These are phyloP conservation scores for Rhododendron griersonianum DNA, from an alignment of 148 eudicot species.

Conservation along the genomic window DNA sequence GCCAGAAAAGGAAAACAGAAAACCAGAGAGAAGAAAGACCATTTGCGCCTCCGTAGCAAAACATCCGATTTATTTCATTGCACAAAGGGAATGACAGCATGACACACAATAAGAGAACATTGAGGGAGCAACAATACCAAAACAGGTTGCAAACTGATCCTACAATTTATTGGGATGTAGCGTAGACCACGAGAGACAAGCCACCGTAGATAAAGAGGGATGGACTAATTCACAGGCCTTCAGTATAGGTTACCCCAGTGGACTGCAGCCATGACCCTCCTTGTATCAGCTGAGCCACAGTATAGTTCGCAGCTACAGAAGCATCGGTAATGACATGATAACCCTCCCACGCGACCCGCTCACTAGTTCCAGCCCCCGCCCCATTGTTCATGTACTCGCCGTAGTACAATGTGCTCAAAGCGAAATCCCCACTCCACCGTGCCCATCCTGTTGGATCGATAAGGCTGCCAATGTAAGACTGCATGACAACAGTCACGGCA, in stretches of 20 bases:
- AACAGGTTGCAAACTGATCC: not conserved
- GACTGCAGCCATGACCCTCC: slow-evolving; percentile 36
- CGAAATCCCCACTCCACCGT: slow-evolving; percentile 25
- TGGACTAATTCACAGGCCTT: slow-evolving; percentile 23
- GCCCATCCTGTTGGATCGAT: slow-evolving; percentile 36
- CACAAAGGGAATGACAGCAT: not conserved
- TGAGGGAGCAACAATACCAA: not conserved
- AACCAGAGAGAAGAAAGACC: not conserved
- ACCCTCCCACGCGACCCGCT: slow-evolving; percentile 36
- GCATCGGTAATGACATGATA: slow-evolving; percentile 32
- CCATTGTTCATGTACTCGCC: slow-evolving; percentile 46
- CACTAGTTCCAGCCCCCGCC: slow-evolving; percentile 28
- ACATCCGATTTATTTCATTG: not conserved
- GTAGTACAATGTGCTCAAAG: slow-evolving; percentile 30
- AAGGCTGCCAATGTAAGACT: slow-evolving; percentile 27
- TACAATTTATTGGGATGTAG: too few species aligned
- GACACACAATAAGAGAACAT: not conserved
- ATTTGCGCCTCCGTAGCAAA: not conserved
- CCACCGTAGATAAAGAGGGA: not conserved
- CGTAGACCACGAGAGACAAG: too few species aligned
- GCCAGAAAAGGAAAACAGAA: not conserved
- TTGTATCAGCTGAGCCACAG: slow-evolving; percentile 31
- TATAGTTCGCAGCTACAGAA: slow-evolving; percentile 31
- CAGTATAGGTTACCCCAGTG: slow-evolving; percentile 32
- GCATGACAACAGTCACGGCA: slow-evolving; percentile 35